Conservation (phyloP, 441 rosid species). For the Bocquillonia castaneifolia region DNA sequence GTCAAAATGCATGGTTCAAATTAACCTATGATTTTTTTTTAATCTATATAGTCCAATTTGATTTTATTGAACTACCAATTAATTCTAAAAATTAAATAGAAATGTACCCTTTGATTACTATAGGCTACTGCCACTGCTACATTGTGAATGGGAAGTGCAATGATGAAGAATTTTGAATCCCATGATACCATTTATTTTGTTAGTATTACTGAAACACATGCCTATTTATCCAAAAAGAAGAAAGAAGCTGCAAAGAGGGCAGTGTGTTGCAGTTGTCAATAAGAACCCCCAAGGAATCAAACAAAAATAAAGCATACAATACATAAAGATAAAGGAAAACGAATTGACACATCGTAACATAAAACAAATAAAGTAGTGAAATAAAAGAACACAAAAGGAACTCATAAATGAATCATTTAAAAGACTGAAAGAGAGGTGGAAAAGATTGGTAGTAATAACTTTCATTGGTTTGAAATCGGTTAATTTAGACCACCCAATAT, state of each 20-base stretch:
- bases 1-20: not conserved
- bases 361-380: not conserved
- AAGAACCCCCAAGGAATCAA: slow-evolving; percentile 17
- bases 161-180: slow-evolving; percentile 7
- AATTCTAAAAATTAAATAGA: slow-evolving; percentile 3
- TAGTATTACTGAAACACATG: slow-evolving; percentile 25
- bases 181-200: slow-evolving; percentile 4
- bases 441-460: not conserved
- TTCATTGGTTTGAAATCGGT: not conserved
- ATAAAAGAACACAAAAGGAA: slow-evolving; percentile 9
- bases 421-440: not conserved
- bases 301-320: not conserved
- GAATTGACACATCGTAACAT: slow-evolving; percentile 24
- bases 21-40: not conserved
- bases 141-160: slow-evolving; percentile 11
- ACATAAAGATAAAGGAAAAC: slow-evolving; percentile 2
- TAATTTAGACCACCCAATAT: not conserved
- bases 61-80: not conserved
- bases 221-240: slow-evolving; percentile 19
- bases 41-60: not conserved
- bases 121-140: no score
- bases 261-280: slow-evolving; percentile 32
- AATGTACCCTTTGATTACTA: not conserved
- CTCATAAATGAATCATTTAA: slow-evolving; percentile 1
- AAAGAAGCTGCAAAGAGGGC: slow-evolving; percentile 7